phyloP scores from a whole-genome alignment of 1,284 basidiomycete species.

The Paramarasmius palmivorus region DNA sequence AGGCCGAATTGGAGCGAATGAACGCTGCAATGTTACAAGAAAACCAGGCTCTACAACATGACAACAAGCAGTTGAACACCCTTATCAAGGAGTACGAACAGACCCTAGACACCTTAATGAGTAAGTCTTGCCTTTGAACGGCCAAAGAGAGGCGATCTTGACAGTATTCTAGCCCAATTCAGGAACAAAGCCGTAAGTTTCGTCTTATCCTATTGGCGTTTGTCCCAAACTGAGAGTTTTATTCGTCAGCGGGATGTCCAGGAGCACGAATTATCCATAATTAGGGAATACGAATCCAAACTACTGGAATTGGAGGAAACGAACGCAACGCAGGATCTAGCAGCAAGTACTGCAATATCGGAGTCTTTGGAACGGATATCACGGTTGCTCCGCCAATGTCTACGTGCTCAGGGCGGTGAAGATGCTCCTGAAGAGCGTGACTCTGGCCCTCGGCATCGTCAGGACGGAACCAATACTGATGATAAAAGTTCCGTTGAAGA shows the following conservation, averaged over 20 bases:
- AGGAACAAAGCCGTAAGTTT: conserved; percentile 84
- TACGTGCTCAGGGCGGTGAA: conserved; percentile 79
- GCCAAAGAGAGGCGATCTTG: neutral
- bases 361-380: conserved; percentile 76
- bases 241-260: conserved; percentile 83
- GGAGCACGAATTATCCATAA: conserved; percentile 87
- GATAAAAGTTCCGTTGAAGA: conserved; percentile 19
- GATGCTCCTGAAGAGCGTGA: conserved; percentile 37
- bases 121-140: conserved; percentile 29
- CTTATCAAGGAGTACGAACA: conserved; percentile 97
- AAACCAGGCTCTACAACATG: conserved; percentile 86
- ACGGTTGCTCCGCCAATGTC: conserved; percentile 68
- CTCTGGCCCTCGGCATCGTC: neutral
- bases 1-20: conserved; percentile 91
- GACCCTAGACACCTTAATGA: conserved; percentile 95
- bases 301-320: conserved; percentile 79
- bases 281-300: conserved; percentile 89
- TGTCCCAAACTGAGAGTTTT: neutral
- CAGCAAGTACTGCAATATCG: conserved; percentile 64
- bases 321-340: conserved; percentile 62
- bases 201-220: neutral
- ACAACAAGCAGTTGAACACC: conserved; percentile 92
- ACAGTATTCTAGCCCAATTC: conserved; percentile 56
- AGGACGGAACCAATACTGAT: neutral
- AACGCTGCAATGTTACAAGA: conserved; percentile 82